A percentile compares a stretch with the other conserved stretches of the same genome.
These are phyloP conservation scores for Nakazawaea ambrosiae DNA, from an alignment of 805 yeast species.

Conservation along the genomic window DNA sequence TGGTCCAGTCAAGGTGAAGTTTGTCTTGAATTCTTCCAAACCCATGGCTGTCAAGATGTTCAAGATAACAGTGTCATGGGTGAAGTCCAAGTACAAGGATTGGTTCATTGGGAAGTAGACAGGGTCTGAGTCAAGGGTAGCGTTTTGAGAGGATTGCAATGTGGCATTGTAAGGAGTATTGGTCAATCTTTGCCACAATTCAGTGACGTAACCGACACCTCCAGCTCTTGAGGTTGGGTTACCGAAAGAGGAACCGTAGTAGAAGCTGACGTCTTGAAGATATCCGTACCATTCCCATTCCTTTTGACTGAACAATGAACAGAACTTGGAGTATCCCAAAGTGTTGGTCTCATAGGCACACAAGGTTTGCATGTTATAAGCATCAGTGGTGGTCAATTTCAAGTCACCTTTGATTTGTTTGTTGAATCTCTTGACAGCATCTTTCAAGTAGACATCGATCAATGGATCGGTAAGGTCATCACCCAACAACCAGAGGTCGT, in stretches of 20 bases:
- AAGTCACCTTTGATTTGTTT: conserved; percentile 12
- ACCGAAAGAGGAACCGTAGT: conserved; percentile 5
- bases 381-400: conserved; percentile 25
- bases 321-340: conserved; percentile 32
- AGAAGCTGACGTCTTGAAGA: conserved; percentile 1
- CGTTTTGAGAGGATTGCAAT: conserved; percentile 6
- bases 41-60: conserved; percentile 6
- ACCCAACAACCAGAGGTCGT: conserved; percentile 18
- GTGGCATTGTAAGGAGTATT: not conserved
- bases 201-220: conserved; percentile 5
- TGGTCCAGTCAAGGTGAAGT: conserved; percentile 11
- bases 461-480: conserved; percentile 10
- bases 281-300: conserved; percentile 20
- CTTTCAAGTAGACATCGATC: not conserved
- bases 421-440: conserved; percentile 7
- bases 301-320: conserved; percentile 33
- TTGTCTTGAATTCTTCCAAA: conserved; percentile 8
- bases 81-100: conserved; percentile 7
- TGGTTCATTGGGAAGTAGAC: conserved; percentile 9
- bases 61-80: conserved; percentile 8
- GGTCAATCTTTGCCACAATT: conserved; percentile 8
- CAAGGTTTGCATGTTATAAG: conserved; percentile 25
- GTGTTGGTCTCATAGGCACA: conserved; percentile 37
- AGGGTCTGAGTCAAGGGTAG: conserved; percentile 6
- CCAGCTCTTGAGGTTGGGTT: conserved; percentile 5